A percentile compares a stretch with the other conserved stretches of the same genome.
Evolutionary conservation across 768 basidiomycete genomes (phyloP).

Genomic region (Ephemerocybe angulata): DNA sequence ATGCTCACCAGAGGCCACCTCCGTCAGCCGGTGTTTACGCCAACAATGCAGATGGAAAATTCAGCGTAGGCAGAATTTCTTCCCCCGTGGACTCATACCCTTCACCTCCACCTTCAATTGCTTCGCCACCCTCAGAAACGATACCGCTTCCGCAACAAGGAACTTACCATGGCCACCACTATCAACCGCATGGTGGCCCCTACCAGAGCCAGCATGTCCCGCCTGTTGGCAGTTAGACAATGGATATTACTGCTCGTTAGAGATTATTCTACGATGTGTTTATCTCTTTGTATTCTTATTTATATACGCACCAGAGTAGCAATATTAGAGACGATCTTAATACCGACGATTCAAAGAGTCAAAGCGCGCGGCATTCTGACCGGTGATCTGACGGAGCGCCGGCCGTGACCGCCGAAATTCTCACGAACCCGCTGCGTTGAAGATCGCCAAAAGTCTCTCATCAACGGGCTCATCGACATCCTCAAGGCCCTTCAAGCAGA

Average conservation of each 20-base stretch:
- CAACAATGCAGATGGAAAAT: constrained; percentile 16
- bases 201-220: background rate
- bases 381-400: constrained; percentile 8
- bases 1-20: constrained; percentile 8
- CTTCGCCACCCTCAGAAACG: constrained; percentile 30
- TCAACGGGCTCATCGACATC: constrained; percentile 43
- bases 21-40: constrained; percentile 2
- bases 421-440: constrained; percentile 27
- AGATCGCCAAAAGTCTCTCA: constrained; percentile 33
- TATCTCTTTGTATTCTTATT: background rate
- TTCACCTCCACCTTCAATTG: constrained; percentile 41
- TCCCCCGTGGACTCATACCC: constrained; percentile 47
- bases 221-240: background rate
- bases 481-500: constrained; percentile 42
- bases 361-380: too few species aligned
- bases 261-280: too few species aligned
- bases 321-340: background rate
- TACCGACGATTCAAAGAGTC: too few species aligned
- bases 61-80: too few species aligned
- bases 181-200: background rate
- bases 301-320: background rate
- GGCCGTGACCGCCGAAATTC: constrained; percentile 21
- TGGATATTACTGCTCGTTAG: background rate
- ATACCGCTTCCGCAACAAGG: constrained; percentile 19
- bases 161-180: background rate